Evolutionary conservation across 805 yeast species (phyloP), one percentile per base, ranked within the genome.

Genomic region (Metschnikowia colocasiae): DNA sequence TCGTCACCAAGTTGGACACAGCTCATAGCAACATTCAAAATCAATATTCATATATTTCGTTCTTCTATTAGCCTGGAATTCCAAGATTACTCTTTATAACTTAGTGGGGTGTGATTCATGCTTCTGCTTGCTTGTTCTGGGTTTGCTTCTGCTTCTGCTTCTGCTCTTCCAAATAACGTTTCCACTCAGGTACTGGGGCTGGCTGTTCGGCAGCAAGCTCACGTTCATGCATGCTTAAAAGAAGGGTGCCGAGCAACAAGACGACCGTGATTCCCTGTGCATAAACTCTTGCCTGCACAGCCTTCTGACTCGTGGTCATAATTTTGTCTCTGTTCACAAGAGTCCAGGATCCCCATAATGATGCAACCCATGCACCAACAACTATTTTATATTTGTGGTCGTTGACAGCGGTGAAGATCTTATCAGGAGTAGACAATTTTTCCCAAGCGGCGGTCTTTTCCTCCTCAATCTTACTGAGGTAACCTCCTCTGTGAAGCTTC

Each of bases 281-380:
- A 62, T 87, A 87, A 86, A 87, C 87, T 78, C 95, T 82, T 27
- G 95, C 95, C 62, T 85, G 91, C 29, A 85, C 94, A 41, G 86
- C 80, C 64, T 86, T 88, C 69, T 88, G 95, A 4, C 94, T 69
- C 53, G 74, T 77, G 46, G 87, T 79, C 84, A 88, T 78, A 62
- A 82, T 71, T 53, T 81, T 83, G 63, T 88, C 96, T 56, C 76
- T 79, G 68, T 86, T 82, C 44, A 86, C 88, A 38, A 71, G 59
- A 40, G 68, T 78, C 88, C 92, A 88, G 4, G 95, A 84, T 1
- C 90, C 95, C 55, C 76, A 86, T 71, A 87, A 67, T 3, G 92
- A 83, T 19, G 81, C 85, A 4, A 87, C 90, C 95, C 95, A 87
- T 7, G 85, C 76, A 47, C 80, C 82, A 18, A 83, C 78, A 54